phyloP scores from a whole-genome alignment of 2,329 filamentous ascomycete genomes.

The Epichloe brachyelytri region DNA sequence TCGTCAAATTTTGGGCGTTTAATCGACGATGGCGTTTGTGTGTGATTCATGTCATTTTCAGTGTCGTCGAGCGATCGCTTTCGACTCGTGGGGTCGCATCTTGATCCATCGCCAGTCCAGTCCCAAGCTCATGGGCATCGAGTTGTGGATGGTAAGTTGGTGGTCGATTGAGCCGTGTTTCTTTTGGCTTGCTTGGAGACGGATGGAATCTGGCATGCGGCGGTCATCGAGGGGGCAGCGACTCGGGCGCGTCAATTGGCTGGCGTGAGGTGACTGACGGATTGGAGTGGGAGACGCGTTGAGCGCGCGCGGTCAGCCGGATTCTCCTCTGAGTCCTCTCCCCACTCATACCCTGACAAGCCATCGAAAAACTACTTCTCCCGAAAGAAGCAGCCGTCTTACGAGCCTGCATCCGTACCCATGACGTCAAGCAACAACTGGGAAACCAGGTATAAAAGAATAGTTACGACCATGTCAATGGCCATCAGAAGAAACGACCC shows the following conservation, averaged over 20 bases:
- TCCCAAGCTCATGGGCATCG: background rate
- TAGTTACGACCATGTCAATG: background rate
- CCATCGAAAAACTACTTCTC: conserved; percentile 5
- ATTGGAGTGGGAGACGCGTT: conserved; percentile 3
- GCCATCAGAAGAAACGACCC: background rate
- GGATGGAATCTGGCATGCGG: background rate
- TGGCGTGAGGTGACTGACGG: background rate
- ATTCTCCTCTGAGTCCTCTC: too few relatives aligned
- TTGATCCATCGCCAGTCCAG: conserved; percentile 14
- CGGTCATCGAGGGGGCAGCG: background rate
- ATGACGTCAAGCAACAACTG: conserved; percentile 2
- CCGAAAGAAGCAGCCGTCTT: conserved; percentile 5
- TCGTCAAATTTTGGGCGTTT: conserved; percentile 22
- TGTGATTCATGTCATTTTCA: conserved; percentile 12
- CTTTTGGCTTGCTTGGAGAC: background rate
- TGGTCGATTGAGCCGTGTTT: background rate
- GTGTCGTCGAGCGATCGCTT: conserved; percentile 7
- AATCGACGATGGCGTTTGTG: conserved; percentile 16
- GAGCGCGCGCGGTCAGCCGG: background rate
- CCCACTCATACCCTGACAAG: background rate
- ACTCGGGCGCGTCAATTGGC: background rate
- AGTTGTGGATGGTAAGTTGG: background rate
- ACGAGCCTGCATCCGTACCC: conserved; percentile 7
- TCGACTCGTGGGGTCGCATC: conserved; percentile 9
- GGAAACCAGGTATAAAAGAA: background rate